Conservation (phyloP, 169 alveolate species). For the Ichthyophthirius multifiliis region DNA sequence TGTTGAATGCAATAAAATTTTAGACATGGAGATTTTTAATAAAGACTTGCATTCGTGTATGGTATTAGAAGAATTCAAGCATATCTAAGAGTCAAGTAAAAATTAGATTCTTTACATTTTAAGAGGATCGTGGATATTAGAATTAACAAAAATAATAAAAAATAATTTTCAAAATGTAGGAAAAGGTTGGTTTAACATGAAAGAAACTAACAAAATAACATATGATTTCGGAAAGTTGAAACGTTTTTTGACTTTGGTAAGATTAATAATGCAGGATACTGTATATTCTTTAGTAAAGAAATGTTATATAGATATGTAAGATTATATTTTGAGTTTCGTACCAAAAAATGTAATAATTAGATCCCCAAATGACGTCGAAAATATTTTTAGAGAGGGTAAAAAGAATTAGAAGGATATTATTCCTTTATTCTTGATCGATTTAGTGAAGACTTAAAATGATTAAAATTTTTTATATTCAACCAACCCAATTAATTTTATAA, state of each 20-base stretch:
- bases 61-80: conserved; percentile 89
- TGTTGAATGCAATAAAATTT: conserved; percentile 80
- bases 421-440: conserved; percentile 62
- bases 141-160: conserved; percentile 76
- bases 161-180: conserved; percentile 85
- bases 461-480: conserved; percentile 83
- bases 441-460: conserved; percentile 69
- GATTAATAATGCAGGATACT: conserved; percentile 90
- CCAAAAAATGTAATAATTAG: conserved; percentile 70
- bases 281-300: conserved; percentile 65
- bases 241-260: conserved; percentile 85
- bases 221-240: conserved; percentile 91
- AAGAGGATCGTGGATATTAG: conserved; percentile 84
- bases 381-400: conserved; percentile 41
- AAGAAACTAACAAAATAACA: conserved; percentile 89
- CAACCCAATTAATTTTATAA: conserved; percentile 80
- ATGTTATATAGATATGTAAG: conserved; percentile 69
- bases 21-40: conserved; percentile 70
- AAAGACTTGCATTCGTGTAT: conserved; percentile 76
- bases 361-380: conserved; percentile 66
- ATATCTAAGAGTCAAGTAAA: conserved; percentile 78
- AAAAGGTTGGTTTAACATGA: conserved; percentile 92
- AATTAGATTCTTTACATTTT: conserved; percentile 74
- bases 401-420: conserved; percentile 27
- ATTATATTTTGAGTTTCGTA: conserved; percentile 64